These are phyloP conservation scores for Geotrichum citri-aurantii DNA, from an alignment of 1,139 yeast species.

Conservation along the genomic window DNA sequence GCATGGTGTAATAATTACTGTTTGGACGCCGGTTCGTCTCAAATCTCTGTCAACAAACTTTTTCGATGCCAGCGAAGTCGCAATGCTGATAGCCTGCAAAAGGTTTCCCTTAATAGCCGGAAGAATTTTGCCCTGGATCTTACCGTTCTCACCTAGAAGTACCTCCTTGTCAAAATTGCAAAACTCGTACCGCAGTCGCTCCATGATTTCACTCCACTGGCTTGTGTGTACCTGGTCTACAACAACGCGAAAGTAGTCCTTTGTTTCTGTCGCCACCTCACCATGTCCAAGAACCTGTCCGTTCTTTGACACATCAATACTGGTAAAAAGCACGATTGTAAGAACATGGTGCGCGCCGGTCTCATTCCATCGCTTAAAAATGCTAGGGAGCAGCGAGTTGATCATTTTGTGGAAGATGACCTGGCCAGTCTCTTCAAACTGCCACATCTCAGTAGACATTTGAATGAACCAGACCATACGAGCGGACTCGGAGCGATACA, in stretches of 20 bases:
- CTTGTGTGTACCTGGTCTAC: conserved; percentile 88
- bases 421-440: conserved; percentile 93
- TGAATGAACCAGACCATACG: conserved; percentile 76
- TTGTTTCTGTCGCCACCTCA: conserved; percentile 58
- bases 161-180: conserved; percentile 75
- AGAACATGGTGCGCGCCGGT: conserved; percentile 84
- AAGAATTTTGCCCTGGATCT: conserved; percentile 43
- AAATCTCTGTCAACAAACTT: conserved; percentile 80
- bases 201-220: conserved; percentile 86
- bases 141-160: conserved; percentile 40
- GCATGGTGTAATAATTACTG: conserved; percentile 83
- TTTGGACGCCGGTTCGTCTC: conserved; percentile 79
- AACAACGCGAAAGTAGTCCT: conserved; percentile 84
- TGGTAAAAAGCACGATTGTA: conserved; percentile 83
- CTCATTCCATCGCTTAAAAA: conserved; percentile 81
- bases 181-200: conserved; percentile 74
- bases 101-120: conserved; percentile 88
- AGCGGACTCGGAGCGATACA: conserved; percentile 87
- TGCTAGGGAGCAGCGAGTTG: conserved; percentile 81
- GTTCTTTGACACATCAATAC: conserved; percentile 54
- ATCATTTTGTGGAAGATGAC: conserved; percentile 87
- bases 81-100: conserved; percentile 78
- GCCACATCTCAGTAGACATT: conserved; percentile 94
- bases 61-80: conserved; percentile 70
- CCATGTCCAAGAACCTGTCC: conserved; percentile 44